Conservation (phyloP, 352 stramenopile genomes). For the Phytophthora hybrid region DNA sequence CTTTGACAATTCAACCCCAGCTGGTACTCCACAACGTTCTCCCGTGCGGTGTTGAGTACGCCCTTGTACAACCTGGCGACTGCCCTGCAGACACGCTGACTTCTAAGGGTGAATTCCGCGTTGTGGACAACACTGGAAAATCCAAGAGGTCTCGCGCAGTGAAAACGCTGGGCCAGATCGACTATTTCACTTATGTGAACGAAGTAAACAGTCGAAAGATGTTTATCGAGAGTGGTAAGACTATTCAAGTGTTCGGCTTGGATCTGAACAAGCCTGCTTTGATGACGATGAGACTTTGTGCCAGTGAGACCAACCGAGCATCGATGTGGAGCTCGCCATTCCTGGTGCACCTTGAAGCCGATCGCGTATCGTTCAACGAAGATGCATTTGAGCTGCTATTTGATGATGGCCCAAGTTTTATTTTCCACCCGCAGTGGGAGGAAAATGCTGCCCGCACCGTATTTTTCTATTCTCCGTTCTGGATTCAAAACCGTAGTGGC, state of each 20-base stretch:
- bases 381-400: conserved; percentile 73
- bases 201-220: conserved; percentile 82
- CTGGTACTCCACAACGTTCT: conserved; percentile 85
- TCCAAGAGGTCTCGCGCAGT: conserved; percentile 55
- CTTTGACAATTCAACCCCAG: conserved; percentile 84
- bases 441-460: conserved; percentile 62
- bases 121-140: conserved; percentile 43
- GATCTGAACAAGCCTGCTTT: conserved; percentile 71
- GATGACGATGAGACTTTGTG: conserved; percentile 82
- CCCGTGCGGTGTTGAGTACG: conserved; percentile 85
- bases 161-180: conserved; percentile 56
- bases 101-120: conserved; percentile 60
- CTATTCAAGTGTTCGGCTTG: conserved; percentile 84
- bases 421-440: conserved; percentile 78
- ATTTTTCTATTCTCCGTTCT: conserved; percentile 81
- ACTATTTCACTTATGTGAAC: conserved; percentile 82
- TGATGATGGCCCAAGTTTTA: conserved; percentile 65
- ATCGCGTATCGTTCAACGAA: conserved; percentile 57
- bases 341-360: conserved; percentile 59
- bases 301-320: conserved; percentile 55
- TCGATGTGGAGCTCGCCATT: conserved; percentile 72
- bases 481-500: conserved; percentile 87
- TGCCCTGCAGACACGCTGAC: conserved; percentile 72
- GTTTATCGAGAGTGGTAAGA: conserved; percentile 83
- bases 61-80: conserved; percentile 80